Evolutionary conservation across 768 basidiomycete genomes (phyloP), one percentile per base, ranked within the genome.

Genomic region (Boletus subparvulus): DNA sequence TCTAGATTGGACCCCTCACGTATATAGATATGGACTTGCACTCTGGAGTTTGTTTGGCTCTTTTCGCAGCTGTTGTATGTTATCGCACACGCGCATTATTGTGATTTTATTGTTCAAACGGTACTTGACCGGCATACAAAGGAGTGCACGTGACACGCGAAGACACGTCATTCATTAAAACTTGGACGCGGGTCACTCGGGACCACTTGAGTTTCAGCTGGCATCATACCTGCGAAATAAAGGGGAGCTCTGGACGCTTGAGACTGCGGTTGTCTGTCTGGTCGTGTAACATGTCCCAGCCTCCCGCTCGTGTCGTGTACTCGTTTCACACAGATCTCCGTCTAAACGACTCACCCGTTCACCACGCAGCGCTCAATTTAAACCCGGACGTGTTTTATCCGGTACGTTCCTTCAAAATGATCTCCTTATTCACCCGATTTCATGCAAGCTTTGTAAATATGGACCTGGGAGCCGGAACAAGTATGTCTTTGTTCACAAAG

Each of bases 11-110:
- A 66, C 59, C 32, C 21, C 44, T 54, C 51, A 62, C 58, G 64
- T 70, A 69, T 52, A 68, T 66, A 70, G 69, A 59, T 66, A 63
- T 58, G 68, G 68, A 69, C 68, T 55, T 21, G 53, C 43, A 66
- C 59, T 56, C 62, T 58, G 66, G 66, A 69, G 52, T 55, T 59
- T 60, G 30, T 51, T 50, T 59, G 56, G 21, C 19, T 56, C 30
- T 61, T 33, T 52, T 55, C 40, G 56, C 52, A 52, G 56, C 26
- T 52, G 44, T 61, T 65, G 61, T 70, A 68, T 50, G 62, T 57
- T 70, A 63, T 60, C 46, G 56, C 55, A 59, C 28, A 44, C 37
- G 40, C 47, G 50, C 28, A 36, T 28, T 37, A 30, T 56, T 52
- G 43, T 68, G 57, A 62, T 52, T 50, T n/a, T 60, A 44, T 59